These are phyloP conservation scores for Fusarium sp. DNA, from an alignment of 2,329 filamentous ascomycete genomes.

Conservation along the genomic window DNA sequence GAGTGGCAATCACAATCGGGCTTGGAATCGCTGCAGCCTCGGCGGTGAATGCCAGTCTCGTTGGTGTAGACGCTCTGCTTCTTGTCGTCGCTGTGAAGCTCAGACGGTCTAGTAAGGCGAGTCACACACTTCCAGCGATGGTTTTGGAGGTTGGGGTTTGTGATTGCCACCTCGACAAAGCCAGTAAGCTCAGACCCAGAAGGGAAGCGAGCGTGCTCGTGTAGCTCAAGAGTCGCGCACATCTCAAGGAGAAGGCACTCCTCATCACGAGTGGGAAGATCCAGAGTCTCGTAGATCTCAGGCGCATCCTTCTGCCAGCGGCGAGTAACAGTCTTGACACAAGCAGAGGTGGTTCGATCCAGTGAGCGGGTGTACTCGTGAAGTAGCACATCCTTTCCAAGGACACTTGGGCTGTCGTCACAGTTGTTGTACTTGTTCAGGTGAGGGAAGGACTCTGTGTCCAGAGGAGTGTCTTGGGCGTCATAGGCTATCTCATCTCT, in stretches of 20 bases:
- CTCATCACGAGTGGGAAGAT: constrained; percentile 64
- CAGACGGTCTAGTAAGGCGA: constrained; percentile 69
- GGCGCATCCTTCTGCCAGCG: constrained; percentile 74
- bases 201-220: constrained; percentile 71
- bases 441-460: constrained; percentile 68
- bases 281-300: constrained; percentile 67
- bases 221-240: constrained; percentile 72
- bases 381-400: constrained; percentile 67
- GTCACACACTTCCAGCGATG: constrained; percentile 75
- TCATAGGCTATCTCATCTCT: constrained; percentile 65
- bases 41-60: constrained; percentile 67
- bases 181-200: constrained; percentile 72
- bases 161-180: constrained; percentile 72
- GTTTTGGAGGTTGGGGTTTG: constrained; percentile 67
- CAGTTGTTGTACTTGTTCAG: constrained; percentile 68
- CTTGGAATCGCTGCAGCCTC: constrained; percentile 65
- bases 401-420: constrained; percentile 66
- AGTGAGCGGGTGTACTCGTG: constrained; percentile 72
- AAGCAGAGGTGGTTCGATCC: constrained; percentile 70
- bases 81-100: constrained; percentile 65
- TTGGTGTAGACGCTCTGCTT: constrained; percentile 64
- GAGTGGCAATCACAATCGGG: constrained; percentile 67
- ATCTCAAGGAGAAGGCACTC: constrained; percentile 73
- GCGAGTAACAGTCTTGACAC: constrained; percentile 66
- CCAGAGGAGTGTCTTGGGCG: constrained; percentile 61